A percentile compares a stretch with the other conserved stretches of the same genome.
These are phyloP conservation scores for Cocos nucifera DNA, from an alignment of 176 grass and related monocot genomes.

Conservation along the genomic window DNA sequence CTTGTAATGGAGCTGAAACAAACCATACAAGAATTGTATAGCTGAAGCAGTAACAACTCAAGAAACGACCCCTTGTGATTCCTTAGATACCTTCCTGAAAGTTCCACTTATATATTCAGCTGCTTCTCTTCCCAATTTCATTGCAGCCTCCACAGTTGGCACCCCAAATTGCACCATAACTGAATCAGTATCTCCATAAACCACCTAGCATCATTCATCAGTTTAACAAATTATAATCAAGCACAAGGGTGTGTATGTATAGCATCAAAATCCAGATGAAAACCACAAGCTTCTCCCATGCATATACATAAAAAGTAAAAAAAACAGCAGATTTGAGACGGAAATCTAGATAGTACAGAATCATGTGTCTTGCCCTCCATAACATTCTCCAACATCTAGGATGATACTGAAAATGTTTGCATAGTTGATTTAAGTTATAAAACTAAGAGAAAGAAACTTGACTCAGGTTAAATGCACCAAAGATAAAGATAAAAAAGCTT, in stretches of 20 bases:
- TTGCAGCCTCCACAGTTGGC: constrained; percentile 63
- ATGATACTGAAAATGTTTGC: too few relatives aligned
- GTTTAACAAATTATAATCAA: background rate
- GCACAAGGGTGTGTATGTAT: too few relatives aligned
- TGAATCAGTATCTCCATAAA: constrained; percentile 96
- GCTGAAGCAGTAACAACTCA: background rate
- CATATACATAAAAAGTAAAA: background rate
- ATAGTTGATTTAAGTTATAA: too few relatives aligned
- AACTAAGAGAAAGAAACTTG: too few relatives aligned
- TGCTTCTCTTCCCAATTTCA: constrained; percentile 98
- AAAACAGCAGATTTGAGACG: too few relatives aligned
- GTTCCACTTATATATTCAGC: constrained; percentile 82
- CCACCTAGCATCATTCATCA: constrained; percentile 39
- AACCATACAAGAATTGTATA: too few relatives aligned
- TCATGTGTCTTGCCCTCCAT: too few relatives aligned
- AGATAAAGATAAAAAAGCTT: too few relatives aligned
- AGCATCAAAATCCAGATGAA: background rate
- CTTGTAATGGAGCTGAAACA: background rate
- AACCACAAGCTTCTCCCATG: background rate
- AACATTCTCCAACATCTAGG: too few relatives aligned
- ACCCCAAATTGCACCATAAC: constrained; percentile 98
- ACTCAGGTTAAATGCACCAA: too few relatives aligned
- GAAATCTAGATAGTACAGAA: too few relatives aligned
- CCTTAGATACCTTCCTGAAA: constrained; percentile 78
- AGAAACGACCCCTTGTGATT: background rate